These are phyloP conservation scores for Sarocladium strictum DNA, from an alignment of 2,329 filamentous ascomycete species.

Conservation along the genomic window DNA sequence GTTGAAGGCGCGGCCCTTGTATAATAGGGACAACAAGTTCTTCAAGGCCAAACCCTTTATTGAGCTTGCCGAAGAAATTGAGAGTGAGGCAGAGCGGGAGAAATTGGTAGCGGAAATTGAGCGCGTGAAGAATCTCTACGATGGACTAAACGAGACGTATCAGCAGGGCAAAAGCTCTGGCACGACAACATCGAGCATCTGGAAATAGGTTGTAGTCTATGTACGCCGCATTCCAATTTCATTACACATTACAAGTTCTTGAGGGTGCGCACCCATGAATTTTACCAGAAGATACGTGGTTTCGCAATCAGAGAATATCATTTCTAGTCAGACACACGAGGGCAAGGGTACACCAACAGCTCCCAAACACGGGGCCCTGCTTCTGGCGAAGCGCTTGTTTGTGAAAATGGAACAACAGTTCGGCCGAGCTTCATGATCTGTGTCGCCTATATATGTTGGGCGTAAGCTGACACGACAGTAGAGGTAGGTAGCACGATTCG, in stretches of 20 bases:
- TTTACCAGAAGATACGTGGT: too few species aligned
- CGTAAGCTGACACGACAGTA: neutral
- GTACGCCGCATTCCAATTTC: too few species aligned
- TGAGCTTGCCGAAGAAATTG: slow-evolving; percentile 32
- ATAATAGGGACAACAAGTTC: slow-evolving; percentile 52
- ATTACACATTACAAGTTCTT: too few species aligned
- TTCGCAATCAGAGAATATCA: neutral
- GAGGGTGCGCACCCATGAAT: too few species aligned
- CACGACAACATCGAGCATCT: slow-evolving; percentile 39
- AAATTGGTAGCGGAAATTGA: slow-evolving; percentile 34
- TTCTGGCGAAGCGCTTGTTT: neutral
- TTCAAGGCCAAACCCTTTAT: slow-evolving; percentile 38
- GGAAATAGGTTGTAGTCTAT: too few species aligned
- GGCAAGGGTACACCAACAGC: neutral
- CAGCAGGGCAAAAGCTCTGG: slow-evolving; percentile 40
- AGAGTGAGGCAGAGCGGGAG: slow-evolving; percentile 25
- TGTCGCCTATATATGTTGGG: neutral
- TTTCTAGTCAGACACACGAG: neutral
- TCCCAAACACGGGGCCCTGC: neutral
- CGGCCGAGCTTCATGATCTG: neutral
- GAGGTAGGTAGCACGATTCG: too few species aligned
- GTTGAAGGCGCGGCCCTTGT: slow-evolving; percentile 35
- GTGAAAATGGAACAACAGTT: neutral
- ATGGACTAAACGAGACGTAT: slow-evolving; percentile 39
- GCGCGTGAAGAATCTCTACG: slow-evolving; percentile 44